Percentiles rank a stretch among this genome's conserved stretches.
phyloP scores from a whole-genome alignment of 306 rosid genomes.

The Senna tora region DNA sequence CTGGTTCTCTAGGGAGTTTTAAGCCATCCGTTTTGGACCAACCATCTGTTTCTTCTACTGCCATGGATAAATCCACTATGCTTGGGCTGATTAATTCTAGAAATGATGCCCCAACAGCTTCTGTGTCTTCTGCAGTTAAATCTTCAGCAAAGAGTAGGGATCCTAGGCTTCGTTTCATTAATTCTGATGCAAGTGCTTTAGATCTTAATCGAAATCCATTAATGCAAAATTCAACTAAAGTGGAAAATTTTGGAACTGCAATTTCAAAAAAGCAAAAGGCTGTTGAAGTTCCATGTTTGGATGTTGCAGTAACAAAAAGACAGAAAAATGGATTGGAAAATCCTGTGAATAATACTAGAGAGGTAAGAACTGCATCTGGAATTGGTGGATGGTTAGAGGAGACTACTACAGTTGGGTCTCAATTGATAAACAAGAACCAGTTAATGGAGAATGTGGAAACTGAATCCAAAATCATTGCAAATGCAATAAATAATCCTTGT shows the following conservation, averaged over 20 bases:
- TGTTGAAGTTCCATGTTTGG: constrained; percentile 57
- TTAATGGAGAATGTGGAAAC: constrained; percentile 46
- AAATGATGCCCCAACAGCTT: constrained; percentile 46
- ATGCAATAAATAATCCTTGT: constrained; percentile 40
- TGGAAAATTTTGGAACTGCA: constrained; percentile 49
- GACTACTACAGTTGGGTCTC: constrained; percentile 44
- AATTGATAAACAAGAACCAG: constrained; percentile 53
- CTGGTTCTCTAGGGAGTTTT: constrained; percentile 42
- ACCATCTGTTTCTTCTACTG: constrained; percentile 46
- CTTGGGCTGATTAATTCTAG: constrained; percentile 47
- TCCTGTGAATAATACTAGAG: constrained; percentile 43
- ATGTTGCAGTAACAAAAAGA: constrained; percentile 63
- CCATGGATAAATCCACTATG: constrained; percentile 43
- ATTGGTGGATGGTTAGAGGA: constrained; percentile 86
- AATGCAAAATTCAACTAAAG: constrained; percentile 54
- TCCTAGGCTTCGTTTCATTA: constrained; percentile 84
- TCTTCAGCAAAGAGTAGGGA: constrained; percentile 78
- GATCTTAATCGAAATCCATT: constrained; percentile 58
- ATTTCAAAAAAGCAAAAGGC: constrained; percentile 76
- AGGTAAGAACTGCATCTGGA: constrained; percentile 48
- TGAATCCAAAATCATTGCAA: constrained; percentile 48
- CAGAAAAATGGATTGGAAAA: constrained; percentile 58
- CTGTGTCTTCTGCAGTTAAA: constrained; percentile 54
- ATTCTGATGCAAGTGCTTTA: constrained; percentile 56
- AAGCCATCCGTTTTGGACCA: constrained; percentile 47